Evolutionary conservation across 768 basidiomycete genomes (phyloP).

Genomic region (Mycena vitilis): DNA sequence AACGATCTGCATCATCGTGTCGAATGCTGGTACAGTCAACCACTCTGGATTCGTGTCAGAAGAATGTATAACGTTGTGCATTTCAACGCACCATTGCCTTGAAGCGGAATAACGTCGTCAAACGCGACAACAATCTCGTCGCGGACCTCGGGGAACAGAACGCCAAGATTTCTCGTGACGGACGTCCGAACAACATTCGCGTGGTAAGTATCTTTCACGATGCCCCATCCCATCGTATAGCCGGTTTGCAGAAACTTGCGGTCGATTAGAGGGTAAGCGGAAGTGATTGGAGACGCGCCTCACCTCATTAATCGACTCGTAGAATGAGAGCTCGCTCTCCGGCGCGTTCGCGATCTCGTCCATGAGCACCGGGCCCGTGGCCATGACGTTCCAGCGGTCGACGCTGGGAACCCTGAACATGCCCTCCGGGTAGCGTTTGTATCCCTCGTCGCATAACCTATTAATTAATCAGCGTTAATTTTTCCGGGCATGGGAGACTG

Average conservation of each 20-base stretch:
- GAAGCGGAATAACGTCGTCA: conserved; percentile 49
- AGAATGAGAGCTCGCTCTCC: conserved; percentile 45
- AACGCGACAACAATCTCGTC: conserved; percentile 62
- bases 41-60: conserved; percentile 21
- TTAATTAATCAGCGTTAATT: neutral
- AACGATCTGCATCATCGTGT: conserved; percentile 32
- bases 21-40: conserved; percentile 27
- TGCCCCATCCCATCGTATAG: conserved; percentile 48
- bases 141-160: conserved; percentile 50
- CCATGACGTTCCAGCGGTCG: conserved; percentile 30
- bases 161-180: conserved; percentile 50
- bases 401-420: conserved; percentile 20
- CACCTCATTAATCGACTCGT: conserved; percentile 44
- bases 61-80: neutral
- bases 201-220: conserved; percentile 50
- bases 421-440: conserved; percentile 37
- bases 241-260: conserved; percentile 45
- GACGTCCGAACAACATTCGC: conserved; percentile 47
- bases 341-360: conserved; percentile 49
- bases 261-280: neutral
- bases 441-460: conserved; percentile 39
- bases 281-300: neutral
- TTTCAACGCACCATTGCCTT: conserved; percentile 39
- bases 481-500: neutral
- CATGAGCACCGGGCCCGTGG: conserved; percentile 28